Base-by-base conservation (phyloP, 2,329 filamentous ascomycete species). In the Dothiorella sarmentorum region DNA sequence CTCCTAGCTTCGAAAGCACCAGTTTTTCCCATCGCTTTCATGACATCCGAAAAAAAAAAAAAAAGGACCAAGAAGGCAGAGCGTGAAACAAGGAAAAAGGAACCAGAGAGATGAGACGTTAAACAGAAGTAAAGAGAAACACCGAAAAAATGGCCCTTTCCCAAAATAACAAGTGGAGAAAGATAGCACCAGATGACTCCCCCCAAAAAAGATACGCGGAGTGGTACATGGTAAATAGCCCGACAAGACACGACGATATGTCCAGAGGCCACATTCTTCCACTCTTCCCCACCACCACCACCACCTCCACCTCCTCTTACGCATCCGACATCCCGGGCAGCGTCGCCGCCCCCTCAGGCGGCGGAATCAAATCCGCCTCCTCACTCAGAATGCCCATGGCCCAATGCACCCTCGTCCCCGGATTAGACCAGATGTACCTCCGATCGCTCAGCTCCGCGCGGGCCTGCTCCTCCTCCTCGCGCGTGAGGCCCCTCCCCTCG, bases 381-480 rank as follows among this genome's bases (percentile, higher is more conserved):
- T 22, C 49, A 26, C 58, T 56, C 51, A 60, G 27, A 7, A 60
- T 49, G 9, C 58, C 58, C 49, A 60, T 47, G 3, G 58, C 58
- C 58, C 58, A 60, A 51, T 60, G 58, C 13, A 60, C 58, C 24
- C 58, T 42, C 10, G 52, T 56, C 1, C 33, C 51, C 7, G 58
- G 58, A 29, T 60, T 60, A 11, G 37, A 40, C 42, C 58, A 56
- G 24, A 60, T 33, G 11, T 47, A 56, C 10, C 58, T 42, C 6
- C 49, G 49, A 42, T 60, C 51, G 15, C 51, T 59, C 27, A 53
- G n/a, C 20, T 59, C 57, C 3, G 9, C 31, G 13, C 24, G 22
- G 13, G 31, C 56, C 9, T 43, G 43, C 22, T 40, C 42, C 13
- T 47, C 56, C 18, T 58, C 42, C 20, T 40, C 56, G 17, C n/a